Percentiles rank a stretch among this genome's conserved stretches.
Conservation (phyloP, 192 early-diverging fungal genomes). For the Polychytrium aggregatum region DNA sequence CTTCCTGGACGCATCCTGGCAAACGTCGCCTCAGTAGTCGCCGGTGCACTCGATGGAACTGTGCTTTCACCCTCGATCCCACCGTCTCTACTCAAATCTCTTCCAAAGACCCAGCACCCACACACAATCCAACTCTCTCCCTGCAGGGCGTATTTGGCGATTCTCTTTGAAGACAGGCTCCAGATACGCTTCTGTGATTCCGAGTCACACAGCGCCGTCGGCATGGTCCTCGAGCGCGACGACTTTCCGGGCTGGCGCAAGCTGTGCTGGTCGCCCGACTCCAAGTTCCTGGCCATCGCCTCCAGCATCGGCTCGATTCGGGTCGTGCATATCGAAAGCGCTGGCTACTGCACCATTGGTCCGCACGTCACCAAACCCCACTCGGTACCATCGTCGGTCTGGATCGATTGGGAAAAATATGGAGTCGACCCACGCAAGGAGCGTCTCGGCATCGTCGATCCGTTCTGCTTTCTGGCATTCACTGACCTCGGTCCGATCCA, state of each 20-base stretch:
- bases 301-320: constrained; percentile 11
- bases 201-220: constrained; percentile 2
- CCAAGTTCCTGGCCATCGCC: constrained; percentile 14
- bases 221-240: constrained; percentile 4
- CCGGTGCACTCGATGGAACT: constrained; percentile 15
- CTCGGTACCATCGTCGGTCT: constrained; percentile 6
- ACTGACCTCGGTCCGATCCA: background rate
- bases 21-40: too few species aligned
- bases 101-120: constrained; percentile 4
- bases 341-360: constrained; percentile 6
- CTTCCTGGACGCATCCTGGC: too few species aligned
- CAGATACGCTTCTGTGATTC: constrained; percentile 3
- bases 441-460: constrained; percentile 11
- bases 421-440: constrained; percentile 4
- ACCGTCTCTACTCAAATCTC: constrained; percentile 12
- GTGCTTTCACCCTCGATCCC: constrained; percentile 11
- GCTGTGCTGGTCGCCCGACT: constrained; percentile 17
- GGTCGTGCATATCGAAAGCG: constrained; percentile 7
- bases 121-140: constrained; percentile 4
- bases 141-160: constrained; percentile 7
- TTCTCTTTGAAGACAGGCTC: constrained; percentile 8
- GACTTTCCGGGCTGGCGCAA: constrained; percentile 13
- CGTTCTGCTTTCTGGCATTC: constrained; percentile 9
- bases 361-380: too few species aligned
- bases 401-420: constrained; percentile 10